These are phyloP conservation scores for Alternaria postmessia DNA, from an alignment of 2,329 filamentous ascomycete species.

Conservation along the genomic window DNA sequence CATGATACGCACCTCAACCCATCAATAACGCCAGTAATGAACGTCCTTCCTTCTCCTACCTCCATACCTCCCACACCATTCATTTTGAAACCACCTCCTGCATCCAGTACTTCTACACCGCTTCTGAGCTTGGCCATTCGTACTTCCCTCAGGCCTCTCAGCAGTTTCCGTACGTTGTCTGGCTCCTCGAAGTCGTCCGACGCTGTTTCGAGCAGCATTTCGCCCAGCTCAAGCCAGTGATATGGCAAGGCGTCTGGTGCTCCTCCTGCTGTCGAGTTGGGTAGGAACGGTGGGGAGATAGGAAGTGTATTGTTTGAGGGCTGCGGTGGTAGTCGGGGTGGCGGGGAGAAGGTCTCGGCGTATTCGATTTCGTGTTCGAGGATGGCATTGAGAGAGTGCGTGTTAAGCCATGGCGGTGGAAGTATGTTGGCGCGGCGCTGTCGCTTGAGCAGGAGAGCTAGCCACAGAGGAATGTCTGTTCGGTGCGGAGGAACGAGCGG, in stretches of 20 bases:
- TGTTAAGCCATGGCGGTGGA: conserved; percentile 86
- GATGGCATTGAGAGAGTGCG: conserved; percentile 76
- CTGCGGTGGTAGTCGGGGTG: conserved; percentile 72
- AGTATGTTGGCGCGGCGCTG: conserved; percentile 93
- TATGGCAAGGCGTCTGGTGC: conserved; percentile 80
- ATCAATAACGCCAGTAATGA: conserved; percentile 86
- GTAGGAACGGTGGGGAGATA: conserved; percentile 74
- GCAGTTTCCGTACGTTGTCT: conserved; percentile 75
- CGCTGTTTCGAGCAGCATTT: conserved; percentile 85
- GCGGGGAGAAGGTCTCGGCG: conserved; percentile 76
- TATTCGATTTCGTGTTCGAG: conserved; percentile 81
- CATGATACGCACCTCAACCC: conserved; percentile 66
- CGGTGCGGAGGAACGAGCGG: conserved; percentile 82
- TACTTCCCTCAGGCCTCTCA: conserved; percentile 86
- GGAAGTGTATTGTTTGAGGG: conserved; percentile 52
- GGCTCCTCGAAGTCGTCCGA: conserved; percentile 80
- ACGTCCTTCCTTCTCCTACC: conserved; percentile 83
- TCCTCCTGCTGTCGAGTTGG: conserved; percentile 74
- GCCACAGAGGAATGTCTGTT: conserved; percentile 85
- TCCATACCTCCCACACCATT: conserved; percentile 93
- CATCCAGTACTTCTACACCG: conserved; percentile 75
- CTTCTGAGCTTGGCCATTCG: conserved; percentile 87
- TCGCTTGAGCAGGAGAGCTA: conserved; percentile 92
- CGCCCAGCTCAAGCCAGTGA: conserved; percentile 92
- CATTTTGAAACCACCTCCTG: conserved; percentile 74